Evolutionary conservation across 345 rosid genomes (phyloP).

Genomic region (Erysimum cheiranthoides): DNA sequence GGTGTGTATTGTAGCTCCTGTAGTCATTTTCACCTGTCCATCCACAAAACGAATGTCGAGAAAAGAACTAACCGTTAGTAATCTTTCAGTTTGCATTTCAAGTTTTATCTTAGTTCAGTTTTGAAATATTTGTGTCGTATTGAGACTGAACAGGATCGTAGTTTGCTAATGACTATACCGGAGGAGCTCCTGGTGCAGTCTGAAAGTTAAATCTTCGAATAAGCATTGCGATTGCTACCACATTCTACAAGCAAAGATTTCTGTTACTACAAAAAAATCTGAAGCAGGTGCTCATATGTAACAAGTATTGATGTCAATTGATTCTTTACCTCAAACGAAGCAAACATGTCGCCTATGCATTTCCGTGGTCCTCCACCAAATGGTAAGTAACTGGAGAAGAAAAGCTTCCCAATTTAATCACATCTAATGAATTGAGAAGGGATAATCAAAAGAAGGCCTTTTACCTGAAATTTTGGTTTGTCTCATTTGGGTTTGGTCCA

Average conservation of each 20-base stretch:
- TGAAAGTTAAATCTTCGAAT: constrained; percentile 77
- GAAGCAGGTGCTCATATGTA: background rate
- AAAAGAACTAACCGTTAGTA: background rate
- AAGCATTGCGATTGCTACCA: constrained; percentile 94
- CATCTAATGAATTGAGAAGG: background rate
- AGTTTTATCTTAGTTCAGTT: background rate
- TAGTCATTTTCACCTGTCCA: constrained; percentile 84
- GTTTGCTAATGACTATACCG: constrained; percentile 54
- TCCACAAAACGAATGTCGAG: constrained; percentile 13
- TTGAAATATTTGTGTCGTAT: background rate
- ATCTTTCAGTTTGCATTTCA: background rate
- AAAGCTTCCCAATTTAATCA: background rate
- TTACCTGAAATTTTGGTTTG: constrained; percentile 89
- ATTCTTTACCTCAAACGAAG: constrained; percentile 78
- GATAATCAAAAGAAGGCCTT: background rate
- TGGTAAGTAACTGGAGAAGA: constrained; percentile 80
- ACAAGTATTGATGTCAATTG: constrained; percentile 7
- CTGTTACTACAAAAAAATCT: constrained; percentile 19
- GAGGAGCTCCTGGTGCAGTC: constrained; percentile 86
- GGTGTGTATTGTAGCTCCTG: constrained; percentile 97
- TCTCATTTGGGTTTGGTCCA: constrained; percentile 96
- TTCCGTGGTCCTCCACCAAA: constrained; percentile 98
- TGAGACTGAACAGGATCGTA: constrained; percentile 2
- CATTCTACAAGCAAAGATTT: constrained; percentile 53
- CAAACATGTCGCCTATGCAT: constrained; percentile 97